Base-by-base conservation (phyloP, 768 basidiomycete species). In the Agrocybe praecox region DNA sequence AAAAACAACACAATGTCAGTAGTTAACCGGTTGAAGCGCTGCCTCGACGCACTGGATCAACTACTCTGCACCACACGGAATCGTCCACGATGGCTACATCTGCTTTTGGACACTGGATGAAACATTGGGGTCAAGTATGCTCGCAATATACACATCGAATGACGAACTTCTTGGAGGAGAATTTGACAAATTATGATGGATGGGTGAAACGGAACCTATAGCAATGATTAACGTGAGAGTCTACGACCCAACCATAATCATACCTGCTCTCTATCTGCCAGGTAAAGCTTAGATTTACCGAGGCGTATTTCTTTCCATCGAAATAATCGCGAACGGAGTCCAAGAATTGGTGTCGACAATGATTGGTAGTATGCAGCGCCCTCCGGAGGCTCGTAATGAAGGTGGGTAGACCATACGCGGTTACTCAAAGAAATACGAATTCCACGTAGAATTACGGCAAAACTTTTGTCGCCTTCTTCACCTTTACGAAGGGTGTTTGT, bases 131-230 rank as follows among this genome's bases (percentile, higher is more conserved):
- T 42, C 24, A 11, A 24, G 18, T 21, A 46, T n/a, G 14, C 14
- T 19, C 23, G 8, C 1, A 33, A 2, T 12, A 15, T 9, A 22
- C 5, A 24, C 1, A 15, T 8, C 11, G 14, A 6, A 52, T 1
- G 36, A 5, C 14, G 23, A 29, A 57, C 56, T 50, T 57, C 45
- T 52, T 47, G 10, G 4, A 52, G 26, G 1, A 57, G 21, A 24
- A 52, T 8, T 21, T 43, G 44, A 0, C 36, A n/a, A 8, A 57
- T 23, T 14, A 52, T 21, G 6, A 36, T 33, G 21, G 46, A 29
- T n/a, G 56, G 56, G 36, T 57, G 56, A 14, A 57, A 57, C 10
- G 32, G 24, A 44, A 51, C 15, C 53, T 59, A 33, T n/a, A n/a
- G n/a, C n/a, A n/a, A n/a, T n/a, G n/a, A n/a, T n/a, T n/a, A n/a